Conservation (phyloP, 2,329 filamentous ascomycete genomes). For the Cladosporium velox region DNA sequence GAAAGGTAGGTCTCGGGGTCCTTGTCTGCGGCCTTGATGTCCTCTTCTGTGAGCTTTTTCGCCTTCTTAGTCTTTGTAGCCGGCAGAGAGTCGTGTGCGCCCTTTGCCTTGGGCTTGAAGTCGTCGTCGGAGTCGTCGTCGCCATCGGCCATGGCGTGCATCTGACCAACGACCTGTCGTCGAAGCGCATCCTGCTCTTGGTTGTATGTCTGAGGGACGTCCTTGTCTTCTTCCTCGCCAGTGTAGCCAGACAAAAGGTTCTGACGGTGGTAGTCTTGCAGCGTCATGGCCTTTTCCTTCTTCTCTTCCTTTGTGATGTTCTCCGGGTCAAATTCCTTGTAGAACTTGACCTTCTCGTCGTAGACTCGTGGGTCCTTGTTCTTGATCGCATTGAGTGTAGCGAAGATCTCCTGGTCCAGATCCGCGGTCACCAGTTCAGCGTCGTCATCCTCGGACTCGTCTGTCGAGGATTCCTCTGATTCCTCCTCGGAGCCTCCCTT, state of each 20-base stretch:
- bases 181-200: constrained; percentile 88
- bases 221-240: constrained; percentile 60
- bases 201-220: constrained; percentile 66
- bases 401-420: constrained; percentile 83
- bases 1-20: constrained; percentile 92
- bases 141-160: constrained; percentile 65
- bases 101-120: constrained; percentile 54
- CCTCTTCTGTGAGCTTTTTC: constrained; percentile 54
- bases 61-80: constrained; percentile 32
- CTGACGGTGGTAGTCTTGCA: constrained; percentile 89
- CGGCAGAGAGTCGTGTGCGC: constrained; percentile 30
- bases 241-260: constrained; percentile 75
- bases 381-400: constrained; percentile 82
- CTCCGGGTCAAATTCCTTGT: constrained; percentile 63
- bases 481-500: constrained; percentile 49
- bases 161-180: constrained; percentile 73
- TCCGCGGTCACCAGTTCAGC: constrained; percentile 83
- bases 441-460: constrained; percentile 85
- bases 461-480: constrained; percentile 67
- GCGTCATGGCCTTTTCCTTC: constrained; percentile 79
- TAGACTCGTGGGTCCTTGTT: constrained; percentile 91
- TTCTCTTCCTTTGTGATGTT: constrained; percentile 45
- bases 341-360: constrained; percentile 78
- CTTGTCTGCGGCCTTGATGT: constrained; percentile 76
- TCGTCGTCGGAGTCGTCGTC: constrained; percentile 64